phyloP scores from a whole-genome alignment of 305 asterid genomes.

The Plantago coronopus region DNA sequence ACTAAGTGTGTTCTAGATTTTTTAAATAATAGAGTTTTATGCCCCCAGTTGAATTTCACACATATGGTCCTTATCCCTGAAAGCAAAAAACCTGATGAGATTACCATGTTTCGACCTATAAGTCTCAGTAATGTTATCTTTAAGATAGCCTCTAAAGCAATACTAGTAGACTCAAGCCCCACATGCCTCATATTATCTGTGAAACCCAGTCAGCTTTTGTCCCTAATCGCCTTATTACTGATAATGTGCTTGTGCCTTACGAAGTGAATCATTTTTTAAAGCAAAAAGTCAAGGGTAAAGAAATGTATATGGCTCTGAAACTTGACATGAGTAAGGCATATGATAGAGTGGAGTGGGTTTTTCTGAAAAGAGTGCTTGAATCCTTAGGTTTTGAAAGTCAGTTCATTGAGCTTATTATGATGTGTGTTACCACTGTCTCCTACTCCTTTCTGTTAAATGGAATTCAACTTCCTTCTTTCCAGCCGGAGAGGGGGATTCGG shows the following conservation, averaged over 20 bases:
- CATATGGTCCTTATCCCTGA: background rate
- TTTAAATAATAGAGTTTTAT: background rate
- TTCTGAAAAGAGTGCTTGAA: background rate
- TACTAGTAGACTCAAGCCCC: background rate
- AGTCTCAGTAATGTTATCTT: no score
- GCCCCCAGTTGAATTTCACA: background rate
- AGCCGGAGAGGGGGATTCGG: no score
- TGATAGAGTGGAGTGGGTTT: background rate
- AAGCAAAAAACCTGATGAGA: fast-evolving
- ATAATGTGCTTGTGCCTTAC: background rate
- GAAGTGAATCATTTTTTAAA: background rate
- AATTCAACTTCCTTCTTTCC: background rate
- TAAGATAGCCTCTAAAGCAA: background rate
- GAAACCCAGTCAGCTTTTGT: background rate
- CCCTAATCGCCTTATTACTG: background rate
- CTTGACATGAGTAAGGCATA: background rate
- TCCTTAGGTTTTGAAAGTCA: background rate
- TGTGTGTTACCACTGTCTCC: background rate
- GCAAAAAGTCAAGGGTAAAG: background rate
- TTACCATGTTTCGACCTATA: background rate
- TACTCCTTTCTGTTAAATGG: background rate
- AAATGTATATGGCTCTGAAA: background rate
- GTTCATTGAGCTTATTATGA: background rate
- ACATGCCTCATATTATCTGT: background rate
- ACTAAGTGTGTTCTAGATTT: background rate